Evolutionary conservation across 2,329 filamentous ascomycete species (phyloP).

Genomic region (Sporothrix pallida): DNA sequence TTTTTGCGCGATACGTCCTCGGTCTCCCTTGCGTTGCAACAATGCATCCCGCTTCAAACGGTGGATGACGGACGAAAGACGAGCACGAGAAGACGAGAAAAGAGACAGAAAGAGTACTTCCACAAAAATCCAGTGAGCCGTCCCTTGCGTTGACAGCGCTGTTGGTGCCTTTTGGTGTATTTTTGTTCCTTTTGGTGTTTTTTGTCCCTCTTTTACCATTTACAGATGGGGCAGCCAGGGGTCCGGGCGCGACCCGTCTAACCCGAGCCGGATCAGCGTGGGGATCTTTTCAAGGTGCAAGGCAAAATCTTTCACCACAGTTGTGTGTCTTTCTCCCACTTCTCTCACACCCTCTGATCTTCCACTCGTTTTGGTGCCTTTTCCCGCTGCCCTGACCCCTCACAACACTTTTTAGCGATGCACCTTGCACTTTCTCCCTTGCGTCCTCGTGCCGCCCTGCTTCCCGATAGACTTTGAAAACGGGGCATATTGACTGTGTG

Average conservation of each 20-base stretch:
- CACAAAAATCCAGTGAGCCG: neutral
- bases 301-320: neutral
- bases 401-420: neutral
- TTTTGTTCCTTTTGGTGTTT: neutral
- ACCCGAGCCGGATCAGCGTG: conserved; percentile 30
- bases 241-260: conserved; percentile 27
- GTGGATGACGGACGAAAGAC: neutral
- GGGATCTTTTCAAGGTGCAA: neutral
- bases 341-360: conserved; percentile 9
- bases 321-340: neutral
- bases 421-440: neutral
- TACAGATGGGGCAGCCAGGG: neutral
- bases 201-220: neutral
- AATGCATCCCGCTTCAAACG: neutral
- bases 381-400: conserved; percentile 21
- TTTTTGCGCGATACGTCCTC: too few relatives aligned
- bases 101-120: neutral
- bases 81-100: too few relatives aligned
- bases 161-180: neutral
- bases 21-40: conserved; percentile 3
- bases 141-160: conserved; percentile 11
- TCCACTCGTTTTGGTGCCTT: conserved; percentile 20
- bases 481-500: neutral
- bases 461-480: neutral
- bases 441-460: conserved; percentile 18